Percentiles rank a stretch among this genome's conserved stretches.
These are phyloP conservation scores for Calonectria montana DNA, from an alignment of 2,329 filamentous ascomycete genomes.

Conservation along the genomic window DNA sequence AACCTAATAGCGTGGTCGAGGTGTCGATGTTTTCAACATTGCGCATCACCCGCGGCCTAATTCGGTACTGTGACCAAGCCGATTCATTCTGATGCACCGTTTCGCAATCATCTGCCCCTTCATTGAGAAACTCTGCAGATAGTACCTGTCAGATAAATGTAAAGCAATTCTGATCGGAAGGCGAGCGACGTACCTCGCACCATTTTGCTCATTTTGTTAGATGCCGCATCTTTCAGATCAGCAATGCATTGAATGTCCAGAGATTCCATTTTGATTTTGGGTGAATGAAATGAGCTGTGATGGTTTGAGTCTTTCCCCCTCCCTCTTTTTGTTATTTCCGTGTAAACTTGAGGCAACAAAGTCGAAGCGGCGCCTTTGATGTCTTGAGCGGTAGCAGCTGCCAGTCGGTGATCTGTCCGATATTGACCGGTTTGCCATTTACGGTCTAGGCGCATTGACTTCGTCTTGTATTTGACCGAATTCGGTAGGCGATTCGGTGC, in stretches of 20 bases:
- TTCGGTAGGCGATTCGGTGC: neutral
- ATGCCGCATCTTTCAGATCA: slow-evolving; percentile 18
- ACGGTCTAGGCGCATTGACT: neutral
- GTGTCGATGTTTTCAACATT: slow-evolving; percentile 15
- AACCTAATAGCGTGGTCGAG: slow-evolving; percentile 12
- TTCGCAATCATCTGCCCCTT: slow-evolving; percentile 22
- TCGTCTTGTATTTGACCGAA: slow-evolving; percentile 4
- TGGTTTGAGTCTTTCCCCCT: neutral
- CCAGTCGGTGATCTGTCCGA: neutral
- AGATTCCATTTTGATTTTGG: neutral
- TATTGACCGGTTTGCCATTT: neutral
- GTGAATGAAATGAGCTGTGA: neutral
- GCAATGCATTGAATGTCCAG: slow-evolving; percentile 13
- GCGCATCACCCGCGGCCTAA: slow-evolving; percentile 18
- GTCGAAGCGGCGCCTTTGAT: no score
- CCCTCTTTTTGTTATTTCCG: no score
- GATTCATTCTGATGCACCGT: slow-evolving; percentile 18
- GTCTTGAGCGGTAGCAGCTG: neutral
- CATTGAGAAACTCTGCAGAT: slow-evolving; percentile 15
- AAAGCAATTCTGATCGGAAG: neutral
- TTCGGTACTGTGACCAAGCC: slow-evolving; percentile 19
- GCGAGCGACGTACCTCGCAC: slow-evolving; percentile 1
- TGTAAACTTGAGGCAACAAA: no score
- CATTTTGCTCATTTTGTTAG: slow-evolving; percentile 18
- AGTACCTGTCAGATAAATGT: neutral